These are phyloP conservation scores for Aspergillus vadensis DNA, from an alignment of 2,329 filamentous ascomycete genomes.

Conservation along the genomic window DNA sequence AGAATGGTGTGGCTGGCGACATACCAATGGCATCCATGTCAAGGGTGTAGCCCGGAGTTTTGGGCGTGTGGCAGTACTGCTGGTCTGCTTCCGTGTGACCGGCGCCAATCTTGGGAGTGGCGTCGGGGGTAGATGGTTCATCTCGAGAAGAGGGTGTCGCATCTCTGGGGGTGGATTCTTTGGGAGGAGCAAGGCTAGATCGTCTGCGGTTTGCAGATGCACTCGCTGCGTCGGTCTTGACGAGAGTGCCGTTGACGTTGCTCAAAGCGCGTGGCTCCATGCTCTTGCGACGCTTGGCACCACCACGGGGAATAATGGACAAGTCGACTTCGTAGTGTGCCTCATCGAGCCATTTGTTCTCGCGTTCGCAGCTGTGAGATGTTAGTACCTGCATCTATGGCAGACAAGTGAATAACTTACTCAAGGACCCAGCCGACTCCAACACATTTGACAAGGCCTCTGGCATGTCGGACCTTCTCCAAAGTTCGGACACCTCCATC, in stretches of 20 bases:
- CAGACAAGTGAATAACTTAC: conserved; percentile 54
- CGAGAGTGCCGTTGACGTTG: conserved; percentile 67
- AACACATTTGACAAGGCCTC: conserved; percentile 78
- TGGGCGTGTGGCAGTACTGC: conserved; percentile 30
- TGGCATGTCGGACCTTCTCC: conserved; percentile 73
- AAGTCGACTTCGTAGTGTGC: conserved; percentile 69
- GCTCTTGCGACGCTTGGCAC: conserved; percentile 72
- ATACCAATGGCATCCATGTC: conserved; percentile 43
- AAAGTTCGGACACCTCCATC: conserved; percentile 79
- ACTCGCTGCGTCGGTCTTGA: conserved; percentile 39
- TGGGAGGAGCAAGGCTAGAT: conserved; percentile 32
- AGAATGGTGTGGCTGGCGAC: conserved; percentile 51
- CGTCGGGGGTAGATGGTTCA: conserved; percentile 18
- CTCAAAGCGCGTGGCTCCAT: conserved; percentile 75
- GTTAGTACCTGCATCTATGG: conserved; percentile 15
- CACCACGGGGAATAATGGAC: conserved; percentile 67
- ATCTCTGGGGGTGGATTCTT: conserved; percentile 38
- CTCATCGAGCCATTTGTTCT: conserved; percentile 77
- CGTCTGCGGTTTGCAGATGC: conserved; percentile 32
- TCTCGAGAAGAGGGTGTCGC: conserved; percentile 32
- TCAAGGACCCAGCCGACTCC: conserved; percentile 87
- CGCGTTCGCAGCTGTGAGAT: conserved; percentile 66
- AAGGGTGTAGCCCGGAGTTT: conserved; percentile 40
- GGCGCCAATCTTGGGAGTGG: conserved; percentile 12
- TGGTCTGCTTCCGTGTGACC: conserved; percentile 24